Percentiles rank a stretch among this genome's conserved stretches.
Evolutionary conservation across 2,329 filamentous ascomycete genomes (phyloP).

Genomic region (Pseudogymnoascus sp.): DNA sequence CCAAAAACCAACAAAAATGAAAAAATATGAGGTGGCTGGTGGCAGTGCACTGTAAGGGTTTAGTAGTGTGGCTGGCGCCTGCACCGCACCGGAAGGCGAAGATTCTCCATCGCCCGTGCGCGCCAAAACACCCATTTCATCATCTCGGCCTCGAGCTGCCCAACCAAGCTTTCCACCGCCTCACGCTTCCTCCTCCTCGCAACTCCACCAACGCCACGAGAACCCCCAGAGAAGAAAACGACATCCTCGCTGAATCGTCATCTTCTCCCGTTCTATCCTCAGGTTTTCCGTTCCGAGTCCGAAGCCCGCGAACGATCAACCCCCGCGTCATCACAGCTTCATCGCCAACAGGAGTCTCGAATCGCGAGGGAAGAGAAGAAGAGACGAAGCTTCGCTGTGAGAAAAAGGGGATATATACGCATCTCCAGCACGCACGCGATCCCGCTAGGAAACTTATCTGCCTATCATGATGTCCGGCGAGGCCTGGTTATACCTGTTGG

Average conservation of each 20-base stretch:
- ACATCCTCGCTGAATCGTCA: not conserved
- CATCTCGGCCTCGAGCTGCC: not conserved
- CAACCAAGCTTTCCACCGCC: not conserved
- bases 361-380: not conserved
- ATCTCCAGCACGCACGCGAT: not conserved
- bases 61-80: not conserved
- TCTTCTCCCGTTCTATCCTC: not conserved
- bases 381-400: not conserved
- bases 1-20: not conserved
- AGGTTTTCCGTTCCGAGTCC: not conserved
- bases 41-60: not conserved
- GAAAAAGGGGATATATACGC: not conserved
- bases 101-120: constrained; percentile 1
- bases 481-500: constrained; percentile 95
- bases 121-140: constrained; percentile 2
- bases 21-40: constrained; percentile 1
- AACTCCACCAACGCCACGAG: not conserved
- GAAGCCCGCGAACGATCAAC: not conserved
- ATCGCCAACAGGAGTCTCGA: not conserved
- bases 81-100: not conserved
- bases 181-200: not conserved
- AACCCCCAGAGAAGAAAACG: not conserved
- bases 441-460: constrained; percentile 1
- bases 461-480: constrained; percentile 76
- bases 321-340: not conserved